Evolutionary conservation across 495 filamentous ascomycete species (phyloP).

Genomic region (Bacidia gigantensis): DNA sequence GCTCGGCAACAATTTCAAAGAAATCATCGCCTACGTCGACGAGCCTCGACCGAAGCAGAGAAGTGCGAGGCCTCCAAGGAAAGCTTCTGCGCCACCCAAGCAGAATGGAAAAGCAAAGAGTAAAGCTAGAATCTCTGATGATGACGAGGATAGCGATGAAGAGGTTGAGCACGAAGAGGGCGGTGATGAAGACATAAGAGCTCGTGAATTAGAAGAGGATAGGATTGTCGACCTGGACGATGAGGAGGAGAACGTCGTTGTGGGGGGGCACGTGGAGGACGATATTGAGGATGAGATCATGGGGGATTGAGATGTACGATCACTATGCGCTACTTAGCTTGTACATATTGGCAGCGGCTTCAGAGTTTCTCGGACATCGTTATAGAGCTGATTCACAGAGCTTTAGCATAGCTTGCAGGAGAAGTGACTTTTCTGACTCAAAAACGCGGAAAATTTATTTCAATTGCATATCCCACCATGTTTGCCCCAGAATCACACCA

Average conservation of each 20-base stretch:
- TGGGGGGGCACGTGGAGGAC: constrained; percentile 2
- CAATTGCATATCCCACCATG: too few relatives aligned
- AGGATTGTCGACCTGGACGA: constrained; percentile 37
- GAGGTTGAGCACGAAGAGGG: constrained; percentile 38
- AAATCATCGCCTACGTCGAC: constrained; percentile 62
- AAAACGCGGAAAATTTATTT: too few relatives aligned
- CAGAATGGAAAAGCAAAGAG: constrained; percentile 17
- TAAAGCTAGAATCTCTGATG: constrained; percentile 27
- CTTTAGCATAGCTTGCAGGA: too few relatives aligned
- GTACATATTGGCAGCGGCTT: too few relatives aligned
- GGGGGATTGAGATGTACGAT: constrained; percentile 53
- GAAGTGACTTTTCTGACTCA: too few relatives aligned
- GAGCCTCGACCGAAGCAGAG: constrained; percentile 40
- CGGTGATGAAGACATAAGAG: constrained; percentile 47
- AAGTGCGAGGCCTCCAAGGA: constrained; percentile 26
- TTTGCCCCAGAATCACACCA: too few relatives aligned
- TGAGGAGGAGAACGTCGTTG: constrained; percentile 23
- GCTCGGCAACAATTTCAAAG: constrained; percentile 62
- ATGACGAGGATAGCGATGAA: constrained; percentile 28
- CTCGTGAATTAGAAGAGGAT: constrained; percentile 45
- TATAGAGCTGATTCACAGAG: too few relatives aligned
- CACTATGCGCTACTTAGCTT: too few relatives aligned
- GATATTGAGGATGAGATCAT: constrained; percentile 55
- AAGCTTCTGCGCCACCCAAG: background rate
- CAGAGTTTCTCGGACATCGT: too few relatives aligned